Percentiles rank a stretch among this genome's conserved stretches.
Conservation (phyloP, 176 grass and related monocot species). For the Musa troglodytarum region DNA sequence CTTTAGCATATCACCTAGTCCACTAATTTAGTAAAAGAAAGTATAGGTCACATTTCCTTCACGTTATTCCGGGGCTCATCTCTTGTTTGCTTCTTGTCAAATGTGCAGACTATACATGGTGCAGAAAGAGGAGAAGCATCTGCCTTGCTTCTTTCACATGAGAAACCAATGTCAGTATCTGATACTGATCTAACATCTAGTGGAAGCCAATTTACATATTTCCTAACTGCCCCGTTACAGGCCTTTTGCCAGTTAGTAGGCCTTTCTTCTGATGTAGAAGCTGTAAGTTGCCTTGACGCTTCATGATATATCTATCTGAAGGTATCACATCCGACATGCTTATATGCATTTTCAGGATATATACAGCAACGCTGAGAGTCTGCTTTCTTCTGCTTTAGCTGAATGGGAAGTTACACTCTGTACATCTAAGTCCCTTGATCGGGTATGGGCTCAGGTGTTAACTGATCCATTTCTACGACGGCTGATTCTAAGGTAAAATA, state of each 20-base stretch:
- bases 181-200: constrained; percentile 38
- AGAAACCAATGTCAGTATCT: constrained; percentile 37
- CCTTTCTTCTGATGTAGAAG: constrained; percentile 58
- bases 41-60: not conserved
- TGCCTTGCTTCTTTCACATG: constrained; percentile 82
- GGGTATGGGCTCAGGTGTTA: constrained; percentile 84
- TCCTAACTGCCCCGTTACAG: constrained; percentile 89
- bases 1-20: not conserved
- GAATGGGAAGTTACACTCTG: constrained; percentile 74
- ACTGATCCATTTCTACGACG: constrained; percentile 81
- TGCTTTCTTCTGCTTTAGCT: constrained; percentile 76
- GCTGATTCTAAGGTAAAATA: constrained; percentile 65
- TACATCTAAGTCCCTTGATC: constrained; percentile 53
- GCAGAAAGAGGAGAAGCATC: constrained; percentile 73
- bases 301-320: constrained; percentile 7
- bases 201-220: constrained; percentile 91
- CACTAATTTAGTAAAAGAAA: not conserved
- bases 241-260: constrained; percentile 89
- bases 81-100: constrained; percentile 2
- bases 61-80: not conserved
- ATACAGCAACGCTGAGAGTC: constrained; percentile 46
- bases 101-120: constrained; percentile 69
- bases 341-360: constrained; percentile 47
- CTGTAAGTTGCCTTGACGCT: constrained; percentile 31
- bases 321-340: constrained; percentile 1